Evolutionary conservation across 2,329 filamentous ascomycete species (phyloP), one percentile per base, ranked within the genome.

Genomic region (Aphanocladium album): DNA sequence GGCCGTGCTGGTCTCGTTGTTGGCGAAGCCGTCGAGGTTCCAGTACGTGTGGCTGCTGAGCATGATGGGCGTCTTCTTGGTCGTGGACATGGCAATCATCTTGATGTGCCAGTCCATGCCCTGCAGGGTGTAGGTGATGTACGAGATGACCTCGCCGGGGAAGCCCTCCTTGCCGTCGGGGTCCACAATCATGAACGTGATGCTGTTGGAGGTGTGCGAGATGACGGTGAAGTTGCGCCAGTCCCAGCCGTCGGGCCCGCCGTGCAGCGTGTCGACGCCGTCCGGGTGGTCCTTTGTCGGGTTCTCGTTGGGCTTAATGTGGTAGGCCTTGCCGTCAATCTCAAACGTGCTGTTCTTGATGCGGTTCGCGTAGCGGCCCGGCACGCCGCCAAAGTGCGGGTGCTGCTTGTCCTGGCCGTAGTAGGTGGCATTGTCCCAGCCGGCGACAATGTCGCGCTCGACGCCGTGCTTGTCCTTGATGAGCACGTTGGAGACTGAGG

Each of bases 11-110:
- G 88, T 89, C 70, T 89, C 80, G 61, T 88, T 84, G 75, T 92
- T 91, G 68, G 87, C 81, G 68, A 89, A 93, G 37, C 87, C 90
- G 68, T 93, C 89, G 49, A 93, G 79, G 72, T 93, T 93, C 90
- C 89, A 93, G 80, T 93, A 93, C 8, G 83, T 84, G 78, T 90
- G 80, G 65, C 78, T 82, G 70, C 83, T 89, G 61, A 93, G 80
- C 89, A 93, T 93, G 72, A 93, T 91, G 53, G 90, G 90, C 6
- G 90, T 93, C 76, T 86, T 88, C 76, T 89, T 85, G 33, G 87
- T 90, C 9, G 87, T 86, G 3, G 89, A 79, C 60, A 89, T 73
- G 45, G 89, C 89, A 16, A 86, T 76, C 80, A 93, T 91, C 74
- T 84, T 87, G 67, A 91, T 80, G 69, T 89, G 81, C 88, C 89